Evolutionary conservation across 495 filamentous ascomycete species (phyloP).

Genomic region (Neurospora pannonica): DNA sequence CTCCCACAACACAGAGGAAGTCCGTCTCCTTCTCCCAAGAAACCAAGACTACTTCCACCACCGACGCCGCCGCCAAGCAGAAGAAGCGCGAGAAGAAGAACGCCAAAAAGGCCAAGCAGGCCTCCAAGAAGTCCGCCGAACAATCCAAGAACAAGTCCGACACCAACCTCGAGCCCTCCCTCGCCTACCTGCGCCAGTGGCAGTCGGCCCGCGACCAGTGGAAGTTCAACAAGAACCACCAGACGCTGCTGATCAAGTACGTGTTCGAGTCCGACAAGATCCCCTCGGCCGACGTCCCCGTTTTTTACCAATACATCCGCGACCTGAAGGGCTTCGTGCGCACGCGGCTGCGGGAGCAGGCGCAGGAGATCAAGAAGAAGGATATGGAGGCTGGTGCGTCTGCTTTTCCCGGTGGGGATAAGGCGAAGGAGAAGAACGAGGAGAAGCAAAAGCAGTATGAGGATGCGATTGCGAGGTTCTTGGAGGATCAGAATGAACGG

Average conservation of each 20-base stretch:
- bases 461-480: slow-evolving; percentile 40
- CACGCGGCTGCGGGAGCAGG: slow-evolving; percentile 52
- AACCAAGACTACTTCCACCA: slow-evolving; percentile 40
- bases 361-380: slow-evolving; percentile 43
- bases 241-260: slow-evolving; percentile 74
- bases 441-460: slow-evolving; percentile 44
- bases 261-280: slow-evolving; percentile 57
- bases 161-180: slow-evolving; percentile 46
- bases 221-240: slow-evolving; percentile 92
- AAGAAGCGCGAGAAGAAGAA: slow-evolving; percentile 30
- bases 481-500: slow-evolving; percentile 20
- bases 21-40: slow-evolving; percentile 71
- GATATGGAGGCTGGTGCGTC: slow-evolving; percentile 36
- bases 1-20: slow-evolving; percentile 35
- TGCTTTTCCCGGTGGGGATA: slow-evolving; percentile 28
- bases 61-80: slow-evolving; percentile 13
- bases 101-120: slow-evolving; percentile 22
- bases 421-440: slow-evolving; percentile 35
- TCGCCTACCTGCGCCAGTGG: slow-evolving; percentile 66
- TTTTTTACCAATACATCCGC: slow-evolving; percentile 59
- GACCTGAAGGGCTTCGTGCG: slow-evolving; percentile 60
- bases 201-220: slow-evolving; percentile 54
- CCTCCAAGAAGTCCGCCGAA: not conserved
- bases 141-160: slow-evolving; percentile 15
- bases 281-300: slow-evolving; percentile 51